Percentiles rank a stretch among this genome's conserved stretches.
phyloP scores from a whole-genome alignment of 305 asterid species.

The Caryopteris hybrid region DNA sequence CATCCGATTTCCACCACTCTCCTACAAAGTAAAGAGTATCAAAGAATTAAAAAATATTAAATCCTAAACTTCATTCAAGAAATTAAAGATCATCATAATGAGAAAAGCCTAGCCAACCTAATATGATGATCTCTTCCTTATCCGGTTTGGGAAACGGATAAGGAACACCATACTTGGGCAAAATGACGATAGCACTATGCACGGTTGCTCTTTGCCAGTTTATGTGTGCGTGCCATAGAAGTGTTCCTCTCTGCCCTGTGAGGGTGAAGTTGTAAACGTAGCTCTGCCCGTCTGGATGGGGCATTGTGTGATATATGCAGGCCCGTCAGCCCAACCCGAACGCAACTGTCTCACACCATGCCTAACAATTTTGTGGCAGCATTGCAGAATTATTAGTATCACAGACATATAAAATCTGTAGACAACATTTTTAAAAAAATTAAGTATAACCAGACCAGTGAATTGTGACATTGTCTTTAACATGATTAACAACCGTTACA shows the following conservation, averaged over 20 bases:
- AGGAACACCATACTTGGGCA: constrained; percentile 50
- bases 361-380: constrained; percentile 20
- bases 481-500: constrained; percentile 56
- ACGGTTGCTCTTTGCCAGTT: constrained; percentile 70
- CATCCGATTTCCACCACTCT: constrained; percentile 79
- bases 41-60: neutral
- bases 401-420: no score
- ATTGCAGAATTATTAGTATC: no score
- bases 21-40: constrained; percentile 38
- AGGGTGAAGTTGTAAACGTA: constrained; percentile 55
- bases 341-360: constrained; percentile 64
- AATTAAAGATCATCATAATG: neutral
- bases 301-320: constrained; percentile 58
- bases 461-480: constrained; percentile 55
- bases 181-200: constrained; percentile 62
- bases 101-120: constrained; percentile 30
- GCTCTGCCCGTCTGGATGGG: constrained; percentile 64
- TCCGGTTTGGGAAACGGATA: constrained; percentile 69
- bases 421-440: no score
- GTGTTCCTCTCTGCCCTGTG: constrained; percentile 66
- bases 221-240: constrained; percentile 64
- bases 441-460: constrained; percentile 70
- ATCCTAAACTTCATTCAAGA: neutral
- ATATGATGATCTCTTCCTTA: constrained; percentile 46
- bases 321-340: constrained; percentile 78